Percentiles rank a stretch among this genome's conserved stretches.
Conservation (phyloP, 2,329 filamentous ascomycete species). For the Sarocladium brachiariae region DNA sequence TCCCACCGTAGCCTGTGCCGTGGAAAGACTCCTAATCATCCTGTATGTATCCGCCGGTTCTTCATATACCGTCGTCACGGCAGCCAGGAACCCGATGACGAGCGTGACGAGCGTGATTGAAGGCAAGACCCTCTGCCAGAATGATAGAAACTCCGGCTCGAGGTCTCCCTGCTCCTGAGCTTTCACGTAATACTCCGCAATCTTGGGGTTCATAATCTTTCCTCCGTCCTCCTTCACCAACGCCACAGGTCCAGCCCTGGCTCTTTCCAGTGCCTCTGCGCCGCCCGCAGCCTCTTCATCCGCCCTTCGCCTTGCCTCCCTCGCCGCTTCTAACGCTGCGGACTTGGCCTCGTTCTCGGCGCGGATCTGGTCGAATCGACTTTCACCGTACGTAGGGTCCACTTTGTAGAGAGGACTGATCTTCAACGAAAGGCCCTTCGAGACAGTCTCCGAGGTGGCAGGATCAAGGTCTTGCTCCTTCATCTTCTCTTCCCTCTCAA, state of each 20-base stretch:
- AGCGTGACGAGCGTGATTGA: conserved; percentile 41
- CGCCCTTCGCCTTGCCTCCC: conserved; percentile 20
- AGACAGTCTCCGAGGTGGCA: background rate
- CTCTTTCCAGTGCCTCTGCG: conserved; percentile 11
- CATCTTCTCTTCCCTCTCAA: conserved; percentile 33
- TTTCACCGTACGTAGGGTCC: conserved; percentile 50
- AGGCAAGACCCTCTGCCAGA: conserved; percentile 49
- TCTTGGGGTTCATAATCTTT: conserved; percentile 31
- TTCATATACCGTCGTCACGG: conserved; percentile 43
- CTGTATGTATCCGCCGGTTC: conserved; percentile 45
- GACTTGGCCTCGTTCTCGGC: conserved; percentile 43
- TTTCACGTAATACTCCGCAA: conserved; percentile 33
- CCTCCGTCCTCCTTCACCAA: conserved; percentile 32
- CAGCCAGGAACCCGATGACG: conserved; percentile 35
- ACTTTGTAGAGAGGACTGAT: conserved; percentile 11
- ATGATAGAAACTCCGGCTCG: conserved; percentile 21
- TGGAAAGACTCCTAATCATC: conserved; percentile 53
- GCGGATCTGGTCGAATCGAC: conserved; percentile 51
- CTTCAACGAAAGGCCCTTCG: background rate
- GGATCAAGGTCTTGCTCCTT: background rate
- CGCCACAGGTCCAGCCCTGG: conserved; percentile 25
- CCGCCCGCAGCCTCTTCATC: conserved; percentile 33
- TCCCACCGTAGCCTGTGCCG: conserved; percentile 57
- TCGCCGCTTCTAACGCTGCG: conserved; percentile 34
- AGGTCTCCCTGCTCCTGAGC: conserved; percentile 42